Conservation (phyloP, 176 grass and related monocot species). For the barley (Hordeum vulgare) region DNA sequence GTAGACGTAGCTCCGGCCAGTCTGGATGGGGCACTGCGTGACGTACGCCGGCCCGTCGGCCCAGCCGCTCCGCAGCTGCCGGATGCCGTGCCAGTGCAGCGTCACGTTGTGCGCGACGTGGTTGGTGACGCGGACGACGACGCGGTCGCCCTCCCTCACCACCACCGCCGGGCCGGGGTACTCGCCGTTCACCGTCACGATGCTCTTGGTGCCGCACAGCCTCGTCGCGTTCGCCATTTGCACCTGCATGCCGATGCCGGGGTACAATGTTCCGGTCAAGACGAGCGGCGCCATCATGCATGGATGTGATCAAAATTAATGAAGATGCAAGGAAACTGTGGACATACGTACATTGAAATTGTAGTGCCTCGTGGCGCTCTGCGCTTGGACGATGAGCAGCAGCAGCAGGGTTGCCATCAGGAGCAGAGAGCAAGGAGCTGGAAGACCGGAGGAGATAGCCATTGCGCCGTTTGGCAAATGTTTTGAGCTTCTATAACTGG, state of each 20-base stretch:
- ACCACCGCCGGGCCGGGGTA: conserved; percentile 42
- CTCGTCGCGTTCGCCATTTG: neutral
- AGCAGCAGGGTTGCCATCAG: conserved; percentile 28
- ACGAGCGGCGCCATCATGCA: no score
- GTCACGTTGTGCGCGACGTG: conserved; percentile 35
- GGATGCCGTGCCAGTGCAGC: conserved; percentile 58
- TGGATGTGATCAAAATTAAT: no score
- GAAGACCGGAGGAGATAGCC: conserved; percentile 16
- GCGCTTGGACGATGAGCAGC: conserved; percentile 11
- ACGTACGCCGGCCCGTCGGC: conserved; percentile 50
- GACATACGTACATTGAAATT: conserved; percentile 46
- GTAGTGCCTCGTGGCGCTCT: conserved; percentile 42
- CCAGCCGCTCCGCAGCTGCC: conserved; percentile 45
- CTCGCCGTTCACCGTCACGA: conserved; percentile 37
- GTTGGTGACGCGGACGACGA: conserved; percentile 38
- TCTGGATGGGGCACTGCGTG: conserved; percentile 53
- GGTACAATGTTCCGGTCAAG: no score
- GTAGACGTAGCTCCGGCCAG: conserved; percentile 29
- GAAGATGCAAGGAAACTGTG: no score
- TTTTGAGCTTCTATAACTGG: no score
- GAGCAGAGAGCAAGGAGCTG: conserved; percentile 20
- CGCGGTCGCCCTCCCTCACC: conserved; percentile 31
- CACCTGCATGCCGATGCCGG: neutral
- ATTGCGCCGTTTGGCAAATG: neutral
- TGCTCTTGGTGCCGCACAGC: conserved; percentile 32